Conservation (phyloP, 345 rosid genomes). For the Psidium friedrichsthalianum region DNA sequence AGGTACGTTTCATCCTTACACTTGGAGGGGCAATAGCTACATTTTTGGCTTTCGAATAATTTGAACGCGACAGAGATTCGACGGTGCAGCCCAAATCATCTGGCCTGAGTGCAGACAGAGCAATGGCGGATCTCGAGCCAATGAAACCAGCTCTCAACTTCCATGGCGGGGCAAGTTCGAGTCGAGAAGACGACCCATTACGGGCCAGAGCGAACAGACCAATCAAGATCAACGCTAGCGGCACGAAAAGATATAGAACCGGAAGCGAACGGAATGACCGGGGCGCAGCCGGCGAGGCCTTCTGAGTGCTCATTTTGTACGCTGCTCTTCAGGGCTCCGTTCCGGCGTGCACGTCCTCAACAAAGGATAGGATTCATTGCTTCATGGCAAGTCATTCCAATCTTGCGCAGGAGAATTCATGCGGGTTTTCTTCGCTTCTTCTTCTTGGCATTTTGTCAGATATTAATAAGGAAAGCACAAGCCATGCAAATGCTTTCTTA, state of each 20-base stretch:
- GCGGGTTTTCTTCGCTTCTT: not conserved
- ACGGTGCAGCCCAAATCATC: not conserved
- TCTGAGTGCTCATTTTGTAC: not conserved
- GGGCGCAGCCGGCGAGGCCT: not conserved
- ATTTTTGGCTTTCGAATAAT: not conserved
- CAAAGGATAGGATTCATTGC: conserved; percentile 2
- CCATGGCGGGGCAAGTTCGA: not conserved
- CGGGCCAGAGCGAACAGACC: not conserved
- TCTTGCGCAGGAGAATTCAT: not conserved
- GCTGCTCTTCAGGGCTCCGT: not conserved
- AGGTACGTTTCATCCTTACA: not conserved
- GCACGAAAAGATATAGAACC: not conserved
- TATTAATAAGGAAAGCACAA: not conserved
- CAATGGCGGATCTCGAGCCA: not conserved
- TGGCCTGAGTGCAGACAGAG: not conserved
- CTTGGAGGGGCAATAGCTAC: not conserved
- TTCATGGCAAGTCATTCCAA: conserved; percentile 1
- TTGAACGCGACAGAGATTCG: not conserved
- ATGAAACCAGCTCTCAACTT: not conserved
- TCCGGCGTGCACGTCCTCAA: not conserved
- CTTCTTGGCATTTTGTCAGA: not conserved
- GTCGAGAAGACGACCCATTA: not conserved
- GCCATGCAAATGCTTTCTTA: not conserved
- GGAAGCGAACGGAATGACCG: not conserved
- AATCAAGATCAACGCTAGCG: not conserved